These are phyloP conservation scores for Trichoderma virens DNA, from an alignment of 495 filamentous ascomycete species.

Conservation along the genomic window DNA sequence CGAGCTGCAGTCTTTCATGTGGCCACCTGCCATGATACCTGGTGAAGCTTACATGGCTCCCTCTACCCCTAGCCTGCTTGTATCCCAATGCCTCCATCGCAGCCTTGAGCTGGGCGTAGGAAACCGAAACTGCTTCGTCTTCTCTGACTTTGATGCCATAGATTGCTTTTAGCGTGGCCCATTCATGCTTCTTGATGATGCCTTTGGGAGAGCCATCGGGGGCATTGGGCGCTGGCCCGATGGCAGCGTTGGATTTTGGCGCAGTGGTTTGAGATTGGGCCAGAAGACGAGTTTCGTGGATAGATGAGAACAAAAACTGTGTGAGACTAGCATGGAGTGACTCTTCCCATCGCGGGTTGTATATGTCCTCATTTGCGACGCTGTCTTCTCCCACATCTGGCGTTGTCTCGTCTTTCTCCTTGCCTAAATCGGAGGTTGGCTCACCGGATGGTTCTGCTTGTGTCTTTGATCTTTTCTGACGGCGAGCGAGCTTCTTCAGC, in stretches of 20 bases:
- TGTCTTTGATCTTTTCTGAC: neutral
- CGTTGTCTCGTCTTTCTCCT: neutral
- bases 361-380: neutral
- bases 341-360: neutral
- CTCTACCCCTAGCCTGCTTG: neutral
- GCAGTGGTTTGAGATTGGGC: neutral
- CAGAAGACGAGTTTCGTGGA: neutral
- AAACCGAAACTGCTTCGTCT: neutral
- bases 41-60: neutral
- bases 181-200: neutral
- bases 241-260: neutral
- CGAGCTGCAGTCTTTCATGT: neutral
- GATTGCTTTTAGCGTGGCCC: neutral
- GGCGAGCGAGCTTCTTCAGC: neutral
- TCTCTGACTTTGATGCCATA: neutral
- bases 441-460: neutral
- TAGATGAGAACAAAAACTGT: neutral
- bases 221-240: neutral
- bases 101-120: neutral
- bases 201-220: neutral
- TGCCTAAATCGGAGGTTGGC: neutral
- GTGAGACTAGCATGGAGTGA: neutral
- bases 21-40: neutral
- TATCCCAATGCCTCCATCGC: neutral
- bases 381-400: neutral